phyloP scores from a whole-genome alignment of 2,329 filamentous ascomycete species.

The Chaetomium sp. region DNA sequence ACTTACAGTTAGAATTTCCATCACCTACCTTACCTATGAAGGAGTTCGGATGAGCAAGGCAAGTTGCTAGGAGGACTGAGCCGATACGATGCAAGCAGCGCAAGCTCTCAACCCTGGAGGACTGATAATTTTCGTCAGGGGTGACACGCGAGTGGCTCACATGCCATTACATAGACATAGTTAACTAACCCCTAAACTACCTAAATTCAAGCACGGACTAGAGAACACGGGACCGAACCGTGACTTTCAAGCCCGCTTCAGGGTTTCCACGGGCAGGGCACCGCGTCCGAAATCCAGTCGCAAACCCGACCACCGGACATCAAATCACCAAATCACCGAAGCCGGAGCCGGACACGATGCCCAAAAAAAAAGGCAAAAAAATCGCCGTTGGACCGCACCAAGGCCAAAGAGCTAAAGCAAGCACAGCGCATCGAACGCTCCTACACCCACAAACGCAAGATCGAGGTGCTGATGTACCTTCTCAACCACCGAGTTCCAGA shows the following conservation, averaged over 20 bases:
- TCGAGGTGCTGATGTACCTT: slow-evolving; percentile 32
- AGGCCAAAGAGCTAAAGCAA: slow-evolving; percentile 25
- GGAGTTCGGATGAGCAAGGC: too few relatives aligned
- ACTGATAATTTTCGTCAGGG: neutral
- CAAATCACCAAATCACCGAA: neutral
- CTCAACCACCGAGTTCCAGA: slow-evolving; percentile 31
- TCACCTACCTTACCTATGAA: too few relatives aligned
- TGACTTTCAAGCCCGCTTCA: neutral
- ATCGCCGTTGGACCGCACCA: slow-evolving; percentile 25
- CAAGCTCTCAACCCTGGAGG: too few relatives aligned
- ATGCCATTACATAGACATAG: too few relatives aligned
- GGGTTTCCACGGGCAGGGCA: neutral
- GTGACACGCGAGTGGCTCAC: neutral
- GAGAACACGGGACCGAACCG: neutral
- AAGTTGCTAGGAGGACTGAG: neutral
- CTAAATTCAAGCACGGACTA: too few relatives aligned
- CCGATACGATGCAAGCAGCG: neutral
- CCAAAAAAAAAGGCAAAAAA: slow-evolving; percentile 28
- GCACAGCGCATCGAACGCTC: slow-evolving; percentile 29
- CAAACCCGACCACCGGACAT: neutral
- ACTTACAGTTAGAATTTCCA: too few relatives aligned
- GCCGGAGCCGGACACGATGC: slow-evolving; percentile 17
- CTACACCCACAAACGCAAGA: slow-evolving; percentile 33
- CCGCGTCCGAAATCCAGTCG: neutral
- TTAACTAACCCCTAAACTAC: too few relatives aligned